Base-by-base conservation (phyloP, 306 rosid genomes). In the Prunus davidiana region DNA sequence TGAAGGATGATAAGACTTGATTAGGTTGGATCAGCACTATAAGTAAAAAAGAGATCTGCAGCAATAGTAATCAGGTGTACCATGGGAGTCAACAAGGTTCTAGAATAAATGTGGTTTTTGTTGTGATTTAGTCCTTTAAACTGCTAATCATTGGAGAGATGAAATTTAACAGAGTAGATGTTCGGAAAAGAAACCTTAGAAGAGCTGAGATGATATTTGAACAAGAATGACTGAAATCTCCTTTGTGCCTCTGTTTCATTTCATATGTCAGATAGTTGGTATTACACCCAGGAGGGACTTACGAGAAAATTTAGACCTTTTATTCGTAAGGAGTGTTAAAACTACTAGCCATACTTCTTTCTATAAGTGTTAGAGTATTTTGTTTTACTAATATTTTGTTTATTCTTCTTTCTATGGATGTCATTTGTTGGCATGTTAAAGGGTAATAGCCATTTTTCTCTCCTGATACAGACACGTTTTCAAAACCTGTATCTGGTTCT, bases 401-500 rank as follows among this genome's bases (percentile, higher is more conserved):
- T 49, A 73, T 52, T 24, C 12, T 19, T 0, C 6, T 9, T 45
- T 32, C 15, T 12, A 5, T 41, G n/a, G 4, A 28, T 67, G 49
- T 61, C 58, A 56, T 76, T 32, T 71, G 54, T 62, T 52, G 22
- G 30, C 41, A 58, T 79, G 24, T 60, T 82, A 46, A 54, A 80
- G 75, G 69, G 49, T 30, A 75, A 72, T 73, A 41, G 64, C 27
- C 74, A 38, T 56, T 20, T 81, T 30, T 28, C 67, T 81, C 66
- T 69, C 73, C 70, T 78, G 76, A 24, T 74, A 76, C 90, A 95
- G 98, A 90, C 83, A 82, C 97, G 75, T 95, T 95, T 82, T 92
- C 97, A 69, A 95, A 92, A 86, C 93, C 98, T 79, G 84, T 12
- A 25, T 77, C 97, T 81, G 86, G 96, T 83, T 80, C 97, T 79